Conservation (phyloP, 345 rosid genomes). For the Camelina sativa region DNA sequence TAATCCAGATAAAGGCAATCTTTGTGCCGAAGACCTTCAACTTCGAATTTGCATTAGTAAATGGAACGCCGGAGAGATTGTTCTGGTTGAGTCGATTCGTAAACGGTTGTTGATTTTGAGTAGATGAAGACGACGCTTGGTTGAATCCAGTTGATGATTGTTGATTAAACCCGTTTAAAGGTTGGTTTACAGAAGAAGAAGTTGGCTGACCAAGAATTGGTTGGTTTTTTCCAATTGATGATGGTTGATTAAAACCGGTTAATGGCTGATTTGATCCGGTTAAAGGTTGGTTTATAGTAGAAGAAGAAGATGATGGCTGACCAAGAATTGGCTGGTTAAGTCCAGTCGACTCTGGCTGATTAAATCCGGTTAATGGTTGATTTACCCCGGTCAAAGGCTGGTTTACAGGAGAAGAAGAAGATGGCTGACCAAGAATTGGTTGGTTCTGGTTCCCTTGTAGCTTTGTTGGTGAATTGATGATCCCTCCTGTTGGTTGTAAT, state of each 20-base stretch:
- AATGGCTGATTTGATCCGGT: constrained; percentile 51
- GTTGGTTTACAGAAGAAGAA: constrained; percentile 41
- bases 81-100: constrained; percentile 42
- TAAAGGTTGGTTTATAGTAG: constrained; percentile 51
- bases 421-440: constrained; percentile 48
- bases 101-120: constrained; percentile 35
- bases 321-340: constrained; percentile 49
- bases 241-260: constrained; percentile 46
- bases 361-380: constrained; percentile 48
- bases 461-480: constrained; percentile 32
- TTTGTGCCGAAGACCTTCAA: constrained; percentile 21
- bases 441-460: constrained; percentile 44
- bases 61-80: constrained; percentile 40
- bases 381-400: constrained; percentile 51
- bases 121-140: constrained; percentile 41
- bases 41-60: constrained; percentile 46
- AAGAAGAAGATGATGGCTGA: constrained; percentile 47
- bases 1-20: constrained; percentile 16
- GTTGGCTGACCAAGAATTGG: constrained; percentile 48
- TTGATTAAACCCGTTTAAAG: constrained; percentile 50
- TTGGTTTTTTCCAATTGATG: constrained; percentile 40
- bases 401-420: constrained; percentile 47
- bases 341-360: constrained; percentile 46
- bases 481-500: constrained; percentile 45
- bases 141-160: constrained; percentile 48